Conservation (phyloP, 1,284 basidiomycete species). For the Trametes pubescens region DNA sequence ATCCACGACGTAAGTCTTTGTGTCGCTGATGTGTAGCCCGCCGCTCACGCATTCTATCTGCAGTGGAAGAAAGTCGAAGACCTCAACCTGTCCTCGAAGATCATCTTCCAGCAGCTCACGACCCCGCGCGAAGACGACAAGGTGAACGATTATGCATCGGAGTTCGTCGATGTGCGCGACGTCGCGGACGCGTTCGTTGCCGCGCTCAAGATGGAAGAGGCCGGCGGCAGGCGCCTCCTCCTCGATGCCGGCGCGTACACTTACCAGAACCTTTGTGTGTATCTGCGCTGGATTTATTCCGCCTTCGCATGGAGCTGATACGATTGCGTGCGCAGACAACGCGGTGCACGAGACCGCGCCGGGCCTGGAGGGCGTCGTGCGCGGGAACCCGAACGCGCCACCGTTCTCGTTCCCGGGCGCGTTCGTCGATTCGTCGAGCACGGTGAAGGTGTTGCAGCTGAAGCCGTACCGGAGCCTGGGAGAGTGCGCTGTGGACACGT, state of each 20-base stretch:
- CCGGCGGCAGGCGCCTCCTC: constrained; percentile 37
- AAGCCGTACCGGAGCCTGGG: constrained; percentile 16
- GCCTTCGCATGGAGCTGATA: background rate
- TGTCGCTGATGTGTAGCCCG: background rate
- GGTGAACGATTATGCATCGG: constrained; percentile 23
- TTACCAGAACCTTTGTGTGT: constrained; percentile 29
- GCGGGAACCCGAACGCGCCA: constrained; percentile 20
- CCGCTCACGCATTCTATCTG: no score
- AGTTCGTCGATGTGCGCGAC: constrained; percentile 21
- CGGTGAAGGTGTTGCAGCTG: constrained; percentile 6
- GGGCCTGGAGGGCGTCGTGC: constrained; percentile 15
- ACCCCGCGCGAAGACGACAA: constrained; percentile 21
- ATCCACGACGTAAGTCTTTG: constrained; percentile 12
- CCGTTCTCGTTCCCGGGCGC: constrained; percentile 19
- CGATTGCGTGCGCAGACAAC: constrained; percentile 3
- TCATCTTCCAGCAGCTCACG: constrained; percentile 21
- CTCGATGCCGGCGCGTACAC: constrained; percentile 23
- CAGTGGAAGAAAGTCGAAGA: constrained; percentile 28
- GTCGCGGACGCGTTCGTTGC: constrained; percentile 21
- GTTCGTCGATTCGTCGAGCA: constrained; percentile 15
- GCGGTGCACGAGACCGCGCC: constrained; percentile 17
- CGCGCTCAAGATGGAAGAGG: constrained; percentile 11
- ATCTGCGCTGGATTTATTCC: background rate
- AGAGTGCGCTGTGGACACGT: constrained; percentile 14
- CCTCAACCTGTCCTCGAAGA: constrained; percentile 26